Evolutionary conservation across 495 filamentous ascomycete species (phyloP).

Genomic region (Aspergillus wentii): DNA sequence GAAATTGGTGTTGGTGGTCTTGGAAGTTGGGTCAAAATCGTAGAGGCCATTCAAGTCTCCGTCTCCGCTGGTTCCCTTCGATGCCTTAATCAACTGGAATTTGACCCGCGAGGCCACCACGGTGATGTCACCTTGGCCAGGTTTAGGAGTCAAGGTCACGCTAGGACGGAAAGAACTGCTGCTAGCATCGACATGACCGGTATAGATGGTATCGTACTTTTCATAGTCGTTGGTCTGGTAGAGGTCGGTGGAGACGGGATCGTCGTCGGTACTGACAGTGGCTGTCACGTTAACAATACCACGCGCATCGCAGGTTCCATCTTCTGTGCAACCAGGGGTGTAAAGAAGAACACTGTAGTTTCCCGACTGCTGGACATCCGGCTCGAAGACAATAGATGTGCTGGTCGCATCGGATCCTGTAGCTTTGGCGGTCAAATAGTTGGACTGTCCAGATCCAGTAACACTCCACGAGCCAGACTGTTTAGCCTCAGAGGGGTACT

Average conservation of each 20-base stretch:
- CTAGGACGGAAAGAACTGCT: slow-evolving; percentile 70
- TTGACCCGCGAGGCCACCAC: slow-evolving; percentile 82
- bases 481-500: slow-evolving; percentile 59
- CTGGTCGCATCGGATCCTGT: slow-evolving; percentile 46
- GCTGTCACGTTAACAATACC: slow-evolving; percentile 79
- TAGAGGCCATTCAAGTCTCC: slow-evolving; percentile 84
- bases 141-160: slow-evolving; percentile 69
- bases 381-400: slow-evolving; percentile 67
- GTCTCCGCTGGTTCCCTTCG: slow-evolving; percentile 40
- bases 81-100: slow-evolving; percentile 65
- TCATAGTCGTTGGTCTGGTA: slow-evolving; percentile 91
- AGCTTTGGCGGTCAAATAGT: slow-evolving; percentile 71
- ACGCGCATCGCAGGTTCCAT: slow-evolving; percentile 67
- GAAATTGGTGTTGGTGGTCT: slow-evolving; percentile 53
- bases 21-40: slow-evolving; percentile 71
- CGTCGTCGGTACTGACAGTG: slow-evolving; percentile 45
- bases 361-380: slow-evolving; percentile 83
- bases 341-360: slow-evolving; percentile 85
- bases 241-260: slow-evolving; percentile 44
- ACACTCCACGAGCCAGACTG: slow-evolving; percentile 69
- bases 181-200: slow-evolving; percentile 73
- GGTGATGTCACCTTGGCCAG: slow-evolving; percentile 63
- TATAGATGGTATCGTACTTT: slow-evolving; percentile 90
- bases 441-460: slow-evolving; percentile 55
- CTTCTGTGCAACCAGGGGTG: slow-evolving; percentile 83